Percentiles rank a stretch among this genome's conserved stretches.
Evolutionary conservation across 805 yeast species (phyloP).

Genomic region (Myxozyma neotropica): DNA sequence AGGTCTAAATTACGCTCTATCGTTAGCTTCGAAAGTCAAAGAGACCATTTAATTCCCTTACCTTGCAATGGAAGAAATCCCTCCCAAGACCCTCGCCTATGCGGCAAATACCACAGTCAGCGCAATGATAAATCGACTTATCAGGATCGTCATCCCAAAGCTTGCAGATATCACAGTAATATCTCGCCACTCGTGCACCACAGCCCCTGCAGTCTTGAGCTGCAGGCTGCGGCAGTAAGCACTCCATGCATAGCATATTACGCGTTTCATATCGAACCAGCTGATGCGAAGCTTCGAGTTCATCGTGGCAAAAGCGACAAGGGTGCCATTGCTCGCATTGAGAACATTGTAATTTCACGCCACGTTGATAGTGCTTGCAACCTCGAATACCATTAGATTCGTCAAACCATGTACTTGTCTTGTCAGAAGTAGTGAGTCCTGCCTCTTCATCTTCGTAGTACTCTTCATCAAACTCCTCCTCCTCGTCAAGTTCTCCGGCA

Average conservation of each 20-base stretch:
- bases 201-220: slow-evolving; percentile 69
- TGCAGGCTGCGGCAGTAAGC: slow-evolving; percentile 75
- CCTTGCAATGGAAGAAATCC: slow-evolving; percentile 86
- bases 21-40: background rate
- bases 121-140: slow-evolving; percentile 88
- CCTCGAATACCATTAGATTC: slow-evolving; percentile 51
- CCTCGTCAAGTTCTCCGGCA: slow-evolving; percentile 37
- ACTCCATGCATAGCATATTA: slow-evolving; percentile 79
- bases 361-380: slow-evolving; percentile 79
- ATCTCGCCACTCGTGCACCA: slow-evolving; percentile 65
- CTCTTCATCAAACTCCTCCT: slow-evolving; percentile 28
- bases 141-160: slow-evolving; percentile 76
- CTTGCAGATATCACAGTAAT: slow-evolving; percentile 76
- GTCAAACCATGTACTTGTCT: slow-evolving; percentile 44
- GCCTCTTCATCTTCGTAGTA: slow-evolving; percentile 17
- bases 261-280: slow-evolving; percentile 60
- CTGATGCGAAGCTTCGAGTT: slow-evolving; percentile 55
- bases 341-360: slow-evolving; percentile 81
- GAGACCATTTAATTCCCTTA: background rate
- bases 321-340: slow-evolving; percentile 73
- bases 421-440: slow-evolving; percentile 17
- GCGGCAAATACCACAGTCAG: slow-evolving; percentile 89
- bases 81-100: slow-evolving; percentile 84
- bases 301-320: slow-evolving; percentile 81
- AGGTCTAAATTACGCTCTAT: slow-evolving; percentile 47